phyloP scores from a whole-genome alignment of 202 grass and related monocot species.

The Miscanthus sacchariflorus region DNA sequence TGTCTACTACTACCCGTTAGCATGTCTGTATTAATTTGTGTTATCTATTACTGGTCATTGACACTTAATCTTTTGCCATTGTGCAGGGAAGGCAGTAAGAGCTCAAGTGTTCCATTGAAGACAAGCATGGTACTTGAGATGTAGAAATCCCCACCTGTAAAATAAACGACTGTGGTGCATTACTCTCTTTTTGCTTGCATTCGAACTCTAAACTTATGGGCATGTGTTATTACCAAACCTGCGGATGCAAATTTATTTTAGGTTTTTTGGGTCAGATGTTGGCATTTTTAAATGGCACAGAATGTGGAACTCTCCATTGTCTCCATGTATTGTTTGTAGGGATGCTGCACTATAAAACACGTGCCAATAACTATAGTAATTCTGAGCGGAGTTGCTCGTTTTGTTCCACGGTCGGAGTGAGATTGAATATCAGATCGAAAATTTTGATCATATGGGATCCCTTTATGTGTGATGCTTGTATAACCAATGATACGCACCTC shows the following conservation, averaged over 20 bases:
- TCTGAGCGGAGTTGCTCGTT: background rate
- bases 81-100: slow-evolving; percentile 55
- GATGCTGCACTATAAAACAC: background rate
- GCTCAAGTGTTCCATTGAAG: background rate
- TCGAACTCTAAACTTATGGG: background rate
- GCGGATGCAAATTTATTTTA: slow-evolving; percentile 10
- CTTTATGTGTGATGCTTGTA: background rate
- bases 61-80: background rate
- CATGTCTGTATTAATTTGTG: background rate
- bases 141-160: slow-evolving; percentile 51
- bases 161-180: slow-evolving; percentile 42
- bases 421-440: background rate
- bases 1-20: background rate
- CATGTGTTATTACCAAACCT: background rate
- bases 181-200: slow-evolving; percentile 12
- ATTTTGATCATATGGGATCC: background rate
- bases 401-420: background rate
- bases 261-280: background rate
- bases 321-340: background rate
- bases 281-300: background rate
- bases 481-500: background rate
- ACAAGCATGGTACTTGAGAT: slow-evolving; percentile 24
- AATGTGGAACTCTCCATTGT: background rate
- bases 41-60: slow-evolving; percentile 13
- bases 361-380: background rate